Evolutionary conservation across 1,284 basidiomycete species (phyloP).

Genomic region (Ustanciosporium gigantosporum): DNA sequence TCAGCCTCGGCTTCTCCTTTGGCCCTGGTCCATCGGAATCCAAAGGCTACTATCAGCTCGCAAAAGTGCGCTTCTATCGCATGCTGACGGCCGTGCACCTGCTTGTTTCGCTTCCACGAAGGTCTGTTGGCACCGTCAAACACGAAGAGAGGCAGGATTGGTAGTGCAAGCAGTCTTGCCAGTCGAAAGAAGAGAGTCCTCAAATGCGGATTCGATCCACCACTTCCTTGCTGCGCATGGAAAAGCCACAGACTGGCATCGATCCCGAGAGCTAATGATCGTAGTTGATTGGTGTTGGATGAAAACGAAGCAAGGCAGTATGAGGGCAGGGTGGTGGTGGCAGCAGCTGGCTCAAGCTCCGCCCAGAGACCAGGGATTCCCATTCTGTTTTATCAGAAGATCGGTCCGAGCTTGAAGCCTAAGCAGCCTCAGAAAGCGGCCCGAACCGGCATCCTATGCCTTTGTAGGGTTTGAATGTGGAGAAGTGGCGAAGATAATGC

Average conservation of each 20-base stretch:
- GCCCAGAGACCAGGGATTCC: conserved; percentile 52
- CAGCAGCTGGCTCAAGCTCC: conserved; percentile 35
- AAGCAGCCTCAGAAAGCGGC: neutral
- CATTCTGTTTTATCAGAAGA: conserved; percentile 19
- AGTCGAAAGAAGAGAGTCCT: conserved; percentile 65
- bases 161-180: conserved; percentile 73
- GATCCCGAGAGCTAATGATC: conserved; percentile 43
- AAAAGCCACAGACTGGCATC: conserved; percentile 64
- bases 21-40: conserved; percentile 72
- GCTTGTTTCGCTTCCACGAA: conserved; percentile 76
- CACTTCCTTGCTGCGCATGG: conserved; percentile 62
- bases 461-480: no score
- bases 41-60: conserved; percentile 81
- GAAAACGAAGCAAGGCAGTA: conserved; percentile 24
- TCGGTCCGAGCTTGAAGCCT: neutral
- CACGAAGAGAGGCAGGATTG: conserved; percentile 85
- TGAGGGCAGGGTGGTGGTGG: conserved; percentile 32
- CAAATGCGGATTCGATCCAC: conserved; percentile 64
- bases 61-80: conserved; percentile 36
- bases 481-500: no score
- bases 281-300: conserved; percentile 12
- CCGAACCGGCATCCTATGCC: no score
- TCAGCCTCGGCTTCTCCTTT: conserved; percentile 97
- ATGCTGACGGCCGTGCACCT: conserved; percentile 65
- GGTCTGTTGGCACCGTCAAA: conserved; percentile 90